Evolutionary conservation across 805 yeast species (phyloP), one percentile per base, ranked within the genome.

Genomic region (Priceomyces haplophilus): DNA sequence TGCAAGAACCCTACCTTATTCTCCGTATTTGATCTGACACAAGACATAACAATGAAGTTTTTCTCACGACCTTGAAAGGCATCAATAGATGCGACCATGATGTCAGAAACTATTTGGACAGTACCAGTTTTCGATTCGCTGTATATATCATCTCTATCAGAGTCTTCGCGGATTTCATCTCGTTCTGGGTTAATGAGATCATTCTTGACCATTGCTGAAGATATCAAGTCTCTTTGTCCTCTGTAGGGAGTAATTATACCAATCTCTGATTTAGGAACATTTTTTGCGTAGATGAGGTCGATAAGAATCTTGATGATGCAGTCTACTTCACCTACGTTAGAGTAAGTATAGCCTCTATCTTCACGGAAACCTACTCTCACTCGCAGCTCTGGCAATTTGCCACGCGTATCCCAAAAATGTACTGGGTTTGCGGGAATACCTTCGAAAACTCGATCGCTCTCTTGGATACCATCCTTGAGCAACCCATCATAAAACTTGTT

Each of bases 1-100:
- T 82, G 78, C 59, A 88, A 72, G 64, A 89, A 88, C 5, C 97
- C 97, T 52, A 89, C 85, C 8, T 78, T 76, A 47, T 81, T 83
- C 41, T 73, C 73, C 20, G 79, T 82, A 58, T 88, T 88, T 19
- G 95, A 85, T 48, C 82, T 59, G 19, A 76, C 81, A 54, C 80
- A 75, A 4, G 80, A 74, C 53, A 76, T 59, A 29, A 77, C 66
- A 36, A 77, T 61, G 53, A 69, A 75, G 46, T 76, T 75, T 53
- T 76, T 77, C 50, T 77, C 82, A 44, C 82, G 65, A 23, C 83
- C 83, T 54, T 78, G 83, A 64, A 78, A 78, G 3, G 82, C 79
- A 54, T 78, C 83, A 39, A 78, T 73, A n/a, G 95, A 85, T 3
- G 75, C 75, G 41, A 70, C 63, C 73, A 69, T 67, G 7, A 70